A percentile compares a stretch with the other conserved stretches of the same genome.
These are phyloP conservation scores for Thalassia testudinum DNA, from an alignment of 116 monocot species.

Conservation along the genomic window DNA sequence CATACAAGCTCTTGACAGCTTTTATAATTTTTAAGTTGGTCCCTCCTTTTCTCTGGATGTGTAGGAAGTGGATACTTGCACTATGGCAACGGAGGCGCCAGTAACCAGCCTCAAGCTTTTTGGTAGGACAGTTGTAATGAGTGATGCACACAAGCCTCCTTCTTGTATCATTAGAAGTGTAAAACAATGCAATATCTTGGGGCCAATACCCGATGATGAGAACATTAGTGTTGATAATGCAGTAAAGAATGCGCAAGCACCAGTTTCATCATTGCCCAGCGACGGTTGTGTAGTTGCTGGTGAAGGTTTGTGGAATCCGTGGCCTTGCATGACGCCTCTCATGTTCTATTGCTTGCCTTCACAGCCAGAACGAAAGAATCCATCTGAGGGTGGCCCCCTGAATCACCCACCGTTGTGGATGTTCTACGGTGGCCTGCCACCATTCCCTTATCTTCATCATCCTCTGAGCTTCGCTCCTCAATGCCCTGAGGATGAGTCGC, in stretches of 20 bases:
- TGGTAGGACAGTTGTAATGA: slow-evolving; percentile 29
- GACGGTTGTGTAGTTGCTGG: no score
- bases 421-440: neutral
- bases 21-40: neutral
- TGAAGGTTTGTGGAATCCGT: neutral
- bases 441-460: neutral
- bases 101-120: slow-evolving; percentile 35
- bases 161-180: no score
- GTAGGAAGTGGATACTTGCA: slow-evolving; percentile 15
- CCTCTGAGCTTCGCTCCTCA: neutral
- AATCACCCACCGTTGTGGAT: neutral
- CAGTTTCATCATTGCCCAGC: no score
- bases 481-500: neutral
- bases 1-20: neutral
- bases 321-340: neutral
- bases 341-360: slow-evolving; percentile 7
- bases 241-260: no score
- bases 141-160: neutral
- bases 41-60: no score
- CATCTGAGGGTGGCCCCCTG: neutral
- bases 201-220: no score
- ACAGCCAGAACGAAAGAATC: neutral
- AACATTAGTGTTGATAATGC: no score
- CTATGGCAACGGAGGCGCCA: slow-evolving; percentile 6
- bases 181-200: no score